These are phyloP conservation scores for Aureobasidium namibiae DNA, from an alignment of 2,329 filamentous ascomycete genomes.

Conservation along the genomic window DNA sequence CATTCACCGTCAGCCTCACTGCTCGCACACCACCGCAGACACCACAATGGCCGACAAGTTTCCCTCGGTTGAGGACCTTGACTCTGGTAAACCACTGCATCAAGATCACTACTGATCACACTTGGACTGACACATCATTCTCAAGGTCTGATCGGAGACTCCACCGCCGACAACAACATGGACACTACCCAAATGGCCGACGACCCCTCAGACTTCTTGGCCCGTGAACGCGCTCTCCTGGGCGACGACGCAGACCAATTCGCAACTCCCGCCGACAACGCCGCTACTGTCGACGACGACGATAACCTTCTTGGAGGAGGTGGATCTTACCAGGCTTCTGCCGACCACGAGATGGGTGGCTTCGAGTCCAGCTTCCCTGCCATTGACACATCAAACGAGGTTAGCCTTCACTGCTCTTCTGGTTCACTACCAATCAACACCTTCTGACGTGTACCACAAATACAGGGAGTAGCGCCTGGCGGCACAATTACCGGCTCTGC, in stretches of 20 bases:
- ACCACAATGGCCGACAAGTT: slow-evolving; percentile 42
- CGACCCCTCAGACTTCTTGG: slow-evolving; percentile 75
- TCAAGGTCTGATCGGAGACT: slow-evolving; percentile 59
- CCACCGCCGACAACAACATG: slow-evolving; percentile 39
- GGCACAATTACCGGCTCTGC: slow-evolving; percentile 69
- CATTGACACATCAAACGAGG: slow-evolving; percentile 65
- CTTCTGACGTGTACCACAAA: not conserved
- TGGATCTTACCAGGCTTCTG: slow-evolving; percentile 31
- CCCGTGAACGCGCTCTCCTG: slow-evolving; percentile 80
- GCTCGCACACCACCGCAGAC: not conserved
- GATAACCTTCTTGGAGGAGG: slow-evolving; percentile 55
- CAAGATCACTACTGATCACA: slow-evolving; percentile 12
- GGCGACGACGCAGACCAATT: slow-evolving; percentile 94
- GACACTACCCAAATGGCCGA: slow-evolving; percentile 47
- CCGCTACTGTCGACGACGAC: slow-evolving; percentile 52
- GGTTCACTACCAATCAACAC: not conserved
- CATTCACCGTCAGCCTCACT: not conserved
- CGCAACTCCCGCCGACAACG: slow-evolving; percentile 62
- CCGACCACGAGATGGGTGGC: slow-evolving; percentile 43
- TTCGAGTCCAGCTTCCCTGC: slow-evolving; percentile 92
- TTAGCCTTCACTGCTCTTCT: slow-evolving; percentile 29
- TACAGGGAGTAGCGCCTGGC: slow-evolving; percentile 62
- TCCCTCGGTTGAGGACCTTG: slow-evolving; percentile 45
- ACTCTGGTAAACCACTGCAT: slow-evolving; percentile 34
- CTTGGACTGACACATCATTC: slow-evolving; percentile 16